phyloP scores from a whole-genome alignment of 306 rosid species.

The Gynostemma pentaphyllum region DNA sequence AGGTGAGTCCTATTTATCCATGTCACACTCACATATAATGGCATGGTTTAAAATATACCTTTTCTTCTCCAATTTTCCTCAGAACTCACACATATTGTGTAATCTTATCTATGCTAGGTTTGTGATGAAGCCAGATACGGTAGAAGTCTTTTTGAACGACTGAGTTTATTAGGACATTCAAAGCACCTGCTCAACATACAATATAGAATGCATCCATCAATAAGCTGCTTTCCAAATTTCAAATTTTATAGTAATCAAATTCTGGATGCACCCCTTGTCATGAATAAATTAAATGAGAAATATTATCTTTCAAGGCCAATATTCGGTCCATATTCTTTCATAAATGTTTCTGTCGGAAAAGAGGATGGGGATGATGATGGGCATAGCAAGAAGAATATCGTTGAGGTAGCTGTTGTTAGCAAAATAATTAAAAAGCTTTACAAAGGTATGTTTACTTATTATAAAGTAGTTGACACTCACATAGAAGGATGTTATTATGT shows the following conservation, averaged over 20 bases:
- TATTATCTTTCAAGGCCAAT: conserved; percentile 39
- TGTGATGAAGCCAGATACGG: conserved; percentile 47
- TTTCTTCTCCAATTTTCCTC: conserved; percentile 17
- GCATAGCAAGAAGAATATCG: conserved; percentile 50
- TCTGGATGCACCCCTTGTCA: conserved; percentile 47
- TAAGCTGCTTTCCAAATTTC: conserved; percentile 60
- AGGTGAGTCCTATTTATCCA: conserved; percentile 12
- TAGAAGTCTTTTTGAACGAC: conserved; percentile 68
- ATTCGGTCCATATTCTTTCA: conserved; percentile 67
- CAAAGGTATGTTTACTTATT: conserved; percentile 29
- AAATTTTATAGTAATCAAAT: conserved; percentile 41
- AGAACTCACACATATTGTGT: neutral
- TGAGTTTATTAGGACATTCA: conserved; percentile 32
- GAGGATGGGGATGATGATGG: conserved; percentile 66
- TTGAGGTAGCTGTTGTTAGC: conserved; percentile 51
- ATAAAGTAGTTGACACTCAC: too few relatives aligned
- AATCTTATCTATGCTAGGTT: conserved; percentile 20
- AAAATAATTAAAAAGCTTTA: conserved; percentile 38
- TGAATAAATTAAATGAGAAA: conserved; percentile 27
- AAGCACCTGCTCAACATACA: conserved; percentile 53
- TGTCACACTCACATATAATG: neutral
- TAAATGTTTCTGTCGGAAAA: conserved; percentile 53
- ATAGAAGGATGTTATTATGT: too few relatives aligned
- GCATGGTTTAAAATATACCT: neutral
- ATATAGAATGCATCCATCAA: conserved; percentile 84